Base-by-base conservation (phyloP, 2,329 filamentous ascomycete species). In the Lojkania enalia region DNA sequence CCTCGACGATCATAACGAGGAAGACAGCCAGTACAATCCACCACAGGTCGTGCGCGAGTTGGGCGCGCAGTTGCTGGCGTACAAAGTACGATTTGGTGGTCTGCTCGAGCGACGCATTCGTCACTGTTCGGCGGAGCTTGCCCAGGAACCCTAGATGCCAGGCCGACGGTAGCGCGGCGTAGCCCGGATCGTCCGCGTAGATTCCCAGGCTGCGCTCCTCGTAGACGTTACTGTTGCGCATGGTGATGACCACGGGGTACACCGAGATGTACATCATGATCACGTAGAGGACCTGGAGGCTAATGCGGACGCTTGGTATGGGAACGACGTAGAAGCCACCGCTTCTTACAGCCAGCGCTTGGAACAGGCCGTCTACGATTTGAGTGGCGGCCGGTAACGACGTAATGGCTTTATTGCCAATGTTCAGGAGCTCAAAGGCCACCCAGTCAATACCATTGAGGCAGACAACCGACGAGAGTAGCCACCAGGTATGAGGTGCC, bases 261-360 rank as follows among this genome's bases (percentile, higher is more conserved):
- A 80, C 76, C 4, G 77, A 77, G 35, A 85, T 83, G 63, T 84
- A 56, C 82, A 85, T 85, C 82, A 85, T 84, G 33, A 82, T 74
- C 0, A 84, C 70, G 45, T 83, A 78, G 23, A 81, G 75, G 25
- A 84, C 74, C 46, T 82, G 81, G 0, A 83, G 74, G 2, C 73
- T 76, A 4, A 81, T 78, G 27, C 76, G 79, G 2, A 83, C 70
- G 1, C 60, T 61, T 3, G 77, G 62, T 11, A 82, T 71, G 14
- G 70, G 61, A 21, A 82, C 71, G 33, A 81, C 57, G 67, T 79
- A 67, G 71, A 74, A 65, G 57, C 80, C 66, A 48, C 80, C 61
- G 63, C 72, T 69, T 59, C 80, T 51, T 46, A 77, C 61, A 50
- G 74, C 66, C 57, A 81, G 50, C 53, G 81, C 79, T 66, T 84